Base-by-base conservation (phyloP, 2,329 filamentous ascomycete genomes). In the Conoideocrella luteorostrata region DNA sequence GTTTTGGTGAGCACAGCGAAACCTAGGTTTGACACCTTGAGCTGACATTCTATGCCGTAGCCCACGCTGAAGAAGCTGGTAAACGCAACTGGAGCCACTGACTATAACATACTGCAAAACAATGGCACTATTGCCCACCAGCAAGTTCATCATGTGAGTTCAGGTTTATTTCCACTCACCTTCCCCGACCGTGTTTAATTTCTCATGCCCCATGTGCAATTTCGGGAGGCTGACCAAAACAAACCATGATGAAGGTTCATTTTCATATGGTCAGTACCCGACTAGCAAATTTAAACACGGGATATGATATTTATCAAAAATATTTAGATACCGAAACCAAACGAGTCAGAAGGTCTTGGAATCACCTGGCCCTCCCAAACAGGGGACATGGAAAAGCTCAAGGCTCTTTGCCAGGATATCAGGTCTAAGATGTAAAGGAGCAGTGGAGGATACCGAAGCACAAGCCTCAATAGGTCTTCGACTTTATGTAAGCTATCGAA, bases 101-200 rank as follows among this genome's bases (percentile, higher is more conserved):
- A 97, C 65, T 98, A 88, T 74, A 98, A 98, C 61, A 78, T 98
- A 39, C 71, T 98, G 47, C 93, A 98, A 71, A 98, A 98, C 70
- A 98, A 98, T 60, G 93, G 93, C 41, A 74, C 78, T 18, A 78
- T 91, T 57, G 93, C 93, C 15, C 93, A 98, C 66, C 93, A 97
- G 70, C 74, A 85, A 51, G 91, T 98, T 49, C 85, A 88, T 54
- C 93, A 98, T 69, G 91, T 93, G 70, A 69, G 80, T 48, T n/a
- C n/a, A n/a, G n/a, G n/a, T n/a, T n/a, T n/a, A n/a, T n/a, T n/a
- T n/a, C n/a, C n/a, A n/a, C n/a, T n/a, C n/a, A n/a, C n/a, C n/a
- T n/a, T n/a, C n/a, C n/a, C n/a, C n/a, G n/a, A n/a, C n/a, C n/a
- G n/a, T n/a, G n/a, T n/a, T n/a, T n/a, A n/a, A n/a, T n/a, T n/a